phyloP scores from a whole-genome alignment of 139 green algal genomes.

The Desmodesmus armatus region DNA sequence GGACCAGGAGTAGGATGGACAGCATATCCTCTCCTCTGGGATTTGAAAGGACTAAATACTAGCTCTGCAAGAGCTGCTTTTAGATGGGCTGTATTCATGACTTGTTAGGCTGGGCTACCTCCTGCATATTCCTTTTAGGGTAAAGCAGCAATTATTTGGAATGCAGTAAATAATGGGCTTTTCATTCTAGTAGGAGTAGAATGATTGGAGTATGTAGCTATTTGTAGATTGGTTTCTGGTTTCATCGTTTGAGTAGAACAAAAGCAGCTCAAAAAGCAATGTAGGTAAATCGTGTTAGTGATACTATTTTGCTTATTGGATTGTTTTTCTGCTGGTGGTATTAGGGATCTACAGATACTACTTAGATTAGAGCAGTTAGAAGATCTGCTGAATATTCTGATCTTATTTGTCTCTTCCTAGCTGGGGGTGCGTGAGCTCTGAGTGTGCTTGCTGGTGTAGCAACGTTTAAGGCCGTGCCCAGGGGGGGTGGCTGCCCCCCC shows the following conservation, averaged over 20 bases:
- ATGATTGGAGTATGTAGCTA: neutral
- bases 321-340: no score
- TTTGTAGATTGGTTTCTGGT: constrained; percentile 29
- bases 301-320: constrained; percentile 19
- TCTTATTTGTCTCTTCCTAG: no score
- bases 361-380: no score
- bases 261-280: constrained; percentile 15
- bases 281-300: constrained; percentile 11
- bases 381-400: no score
- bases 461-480: no score
- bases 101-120: constrained; percentile 25
- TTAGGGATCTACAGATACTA: no score
- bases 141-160: constrained; percentile 28
- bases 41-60: constrained; percentile 23
- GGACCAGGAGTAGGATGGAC: no score
- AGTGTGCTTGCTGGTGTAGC: no score
- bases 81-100: constrained; percentile 21
- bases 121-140: constrained; percentile 28
- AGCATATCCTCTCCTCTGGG: no score
- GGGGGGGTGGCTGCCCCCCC: no score
- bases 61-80: constrained; percentile 26
- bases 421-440: no score
- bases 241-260: neutral
- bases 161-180: constrained; percentile 26
- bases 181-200: constrained; percentile 15